These are phyloP conservation scores for Fusarium verticillioides DNA, from an alignment of 2,329 filamentous ascomycete species.

Conservation along the genomic window DNA sequence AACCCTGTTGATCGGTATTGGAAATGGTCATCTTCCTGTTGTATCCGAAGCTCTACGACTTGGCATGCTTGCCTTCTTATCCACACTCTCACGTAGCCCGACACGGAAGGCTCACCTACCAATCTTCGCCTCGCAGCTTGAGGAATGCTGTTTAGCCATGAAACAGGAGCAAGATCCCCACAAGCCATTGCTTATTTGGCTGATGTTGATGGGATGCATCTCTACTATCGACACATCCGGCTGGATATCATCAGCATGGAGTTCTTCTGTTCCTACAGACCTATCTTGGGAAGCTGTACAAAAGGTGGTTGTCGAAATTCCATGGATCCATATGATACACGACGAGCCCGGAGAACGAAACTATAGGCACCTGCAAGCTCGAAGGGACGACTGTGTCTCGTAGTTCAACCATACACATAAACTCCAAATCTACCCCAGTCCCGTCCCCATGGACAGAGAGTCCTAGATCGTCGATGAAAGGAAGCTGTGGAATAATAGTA, in stretches of 20 bases:
- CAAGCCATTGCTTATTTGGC: not conserved
- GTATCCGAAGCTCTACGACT: not conserved
- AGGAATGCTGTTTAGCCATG: not conserved
- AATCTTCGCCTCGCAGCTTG: not conserved
- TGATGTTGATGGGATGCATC: not conserved
- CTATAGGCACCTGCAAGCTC: not conserved
- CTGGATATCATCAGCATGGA: fast-evolving
- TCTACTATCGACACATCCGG: not conserved
- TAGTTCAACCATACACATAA: too few species aligned
- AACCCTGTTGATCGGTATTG: not conserved
- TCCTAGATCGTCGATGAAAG: too few species aligned
- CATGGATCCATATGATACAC: not conserved
- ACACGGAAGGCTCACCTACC: not conserved
- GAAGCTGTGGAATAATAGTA: too few species aligned
- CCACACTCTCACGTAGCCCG: not conserved
- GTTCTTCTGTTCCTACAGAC: fast-evolving
- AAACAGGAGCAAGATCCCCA: fast-evolving
- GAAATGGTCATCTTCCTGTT: fast-evolving
- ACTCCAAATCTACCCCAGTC: too few species aligned
- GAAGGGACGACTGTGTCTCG: too few species aligned
- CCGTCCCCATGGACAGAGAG: too few species aligned
- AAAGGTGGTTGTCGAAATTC: fast-evolving
- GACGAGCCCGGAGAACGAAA: fast-evolving
- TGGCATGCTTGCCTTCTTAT: constrained; percentile 5
- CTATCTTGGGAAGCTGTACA: not conserved